Conservation (phyloP, 2,329 filamentous ascomycete species). For the Penicillium sp. region DNA sequence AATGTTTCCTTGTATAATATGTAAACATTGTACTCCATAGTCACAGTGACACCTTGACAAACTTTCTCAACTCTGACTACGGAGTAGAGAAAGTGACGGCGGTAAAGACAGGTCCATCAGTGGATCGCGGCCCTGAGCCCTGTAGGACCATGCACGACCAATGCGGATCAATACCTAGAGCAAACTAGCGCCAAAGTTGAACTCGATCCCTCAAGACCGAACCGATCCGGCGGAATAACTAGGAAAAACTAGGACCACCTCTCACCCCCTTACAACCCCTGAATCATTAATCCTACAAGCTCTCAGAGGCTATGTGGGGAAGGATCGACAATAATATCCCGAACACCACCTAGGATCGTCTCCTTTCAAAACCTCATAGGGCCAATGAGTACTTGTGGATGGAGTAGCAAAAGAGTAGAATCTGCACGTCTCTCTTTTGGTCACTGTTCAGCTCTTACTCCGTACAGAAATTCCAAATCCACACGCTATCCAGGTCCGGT, state of each 20-base stretch:
- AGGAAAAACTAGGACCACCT: neutral
- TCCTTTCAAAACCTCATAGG: neutral
- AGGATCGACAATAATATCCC: slow-evolving; percentile 21
- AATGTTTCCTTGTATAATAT: neutral
- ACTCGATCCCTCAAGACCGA: neutral
- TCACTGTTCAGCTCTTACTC: neutral
- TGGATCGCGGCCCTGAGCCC: neutral
- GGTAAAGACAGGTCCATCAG: neutral
- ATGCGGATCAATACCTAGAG: neutral
- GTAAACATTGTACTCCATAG: neutral
- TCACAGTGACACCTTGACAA: neutral
- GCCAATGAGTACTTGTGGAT: neutral
- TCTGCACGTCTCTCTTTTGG: slow-evolving; percentile 6
- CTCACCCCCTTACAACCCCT: slow-evolving; percentile 3
- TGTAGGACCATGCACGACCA: neutral
- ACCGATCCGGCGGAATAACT: neutral
- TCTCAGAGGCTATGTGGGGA: slow-evolving; percentile 9
- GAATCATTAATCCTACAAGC: neutral
- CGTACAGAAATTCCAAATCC: slow-evolving; percentile 1
- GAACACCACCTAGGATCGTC: slow-evolving; percentile 5
- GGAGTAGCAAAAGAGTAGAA: neutral
- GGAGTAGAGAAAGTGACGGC: too few species aligned
- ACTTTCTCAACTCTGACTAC: neutral
- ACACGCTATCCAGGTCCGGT: neutral
- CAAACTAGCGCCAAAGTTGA: neutral